Percentiles rank a stretch among this genome's conserved stretches.
These are phyloP conservation scores for Hypocrella siamensis DNA, from an alignment of 2,329 filamentous ascomycete genomes.

Conservation along the genomic window DNA sequence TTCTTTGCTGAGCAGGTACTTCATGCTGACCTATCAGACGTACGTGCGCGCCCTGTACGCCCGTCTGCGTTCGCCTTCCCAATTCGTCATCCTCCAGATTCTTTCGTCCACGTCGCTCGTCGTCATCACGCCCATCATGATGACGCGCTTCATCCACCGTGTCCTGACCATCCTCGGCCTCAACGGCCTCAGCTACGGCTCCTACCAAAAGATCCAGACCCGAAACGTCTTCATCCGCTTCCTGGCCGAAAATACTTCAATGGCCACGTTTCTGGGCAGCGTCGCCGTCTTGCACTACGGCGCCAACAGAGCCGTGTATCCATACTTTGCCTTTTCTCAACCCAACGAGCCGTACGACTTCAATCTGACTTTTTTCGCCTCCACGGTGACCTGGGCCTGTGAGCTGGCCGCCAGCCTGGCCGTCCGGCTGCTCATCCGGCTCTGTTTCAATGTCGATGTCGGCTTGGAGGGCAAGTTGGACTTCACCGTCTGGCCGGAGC, in stretches of 20 bases:
- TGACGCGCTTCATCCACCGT: constrained; percentile 43
- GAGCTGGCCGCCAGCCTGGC: constrained; percentile 46
- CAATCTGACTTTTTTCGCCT: constrained; percentile 45
- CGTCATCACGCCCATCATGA: constrained; percentile 46
- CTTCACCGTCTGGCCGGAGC: constrained; percentile 49
- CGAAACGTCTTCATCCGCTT: constrained; percentile 54
- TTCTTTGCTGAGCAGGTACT: constrained; percentile 29
- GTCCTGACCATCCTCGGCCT: constrained; percentile 36
- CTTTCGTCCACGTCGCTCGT: constrained; percentile 49
- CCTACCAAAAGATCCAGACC: constrained; percentile 50
- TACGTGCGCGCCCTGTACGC: constrained; percentile 56
- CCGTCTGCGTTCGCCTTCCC: constrained; percentile 45
- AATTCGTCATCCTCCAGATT: constrained; percentile 50
- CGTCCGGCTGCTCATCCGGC: constrained; percentile 40
- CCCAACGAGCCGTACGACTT: constrained; percentile 40
- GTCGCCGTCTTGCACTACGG: constrained; percentile 52
- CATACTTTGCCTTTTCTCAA: constrained; percentile 50
- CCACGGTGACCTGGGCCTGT: constrained; percentile 49
- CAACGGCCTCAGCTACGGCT: constrained; percentile 42
- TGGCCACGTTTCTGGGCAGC: constrained; percentile 51
- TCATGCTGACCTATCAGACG: constrained; percentile 55
- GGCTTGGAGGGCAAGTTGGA: constrained; percentile 49
- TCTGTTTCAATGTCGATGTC: constrained; percentile 44
- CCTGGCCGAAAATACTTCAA: constrained; percentile 50
- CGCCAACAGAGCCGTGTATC: constrained; percentile 51